Evolutionary conservation across 1,284 basidiomycete species (phyloP).

Genomic region (Malassezia dermatis): DNA sequence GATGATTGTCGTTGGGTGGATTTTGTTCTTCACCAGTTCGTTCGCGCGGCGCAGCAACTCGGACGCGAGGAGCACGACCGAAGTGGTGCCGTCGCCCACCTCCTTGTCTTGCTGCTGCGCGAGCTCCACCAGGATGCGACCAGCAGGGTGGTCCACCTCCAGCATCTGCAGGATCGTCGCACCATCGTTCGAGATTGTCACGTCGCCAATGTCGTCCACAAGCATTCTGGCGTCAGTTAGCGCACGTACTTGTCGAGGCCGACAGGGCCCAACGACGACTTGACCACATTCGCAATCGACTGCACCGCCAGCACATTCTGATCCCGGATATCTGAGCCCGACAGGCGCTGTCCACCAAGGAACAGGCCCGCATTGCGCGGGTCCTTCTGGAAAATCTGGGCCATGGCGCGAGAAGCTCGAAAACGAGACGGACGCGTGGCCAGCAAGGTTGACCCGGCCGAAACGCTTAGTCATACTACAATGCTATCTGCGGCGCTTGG

Average conservation of each 20-base stretch:
- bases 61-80: slow-evolving; percentile 92
- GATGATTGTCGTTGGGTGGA: slow-evolving; percentile 98
- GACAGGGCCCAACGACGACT: slow-evolving; percentile 88
- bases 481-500: background rate
- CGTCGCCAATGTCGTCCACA: slow-evolving; percentile 98
- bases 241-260: slow-evolving; percentile 50
- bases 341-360: slow-evolving; percentile 82
- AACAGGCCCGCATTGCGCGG: slow-evolving; percentile 53
- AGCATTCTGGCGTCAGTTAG: slow-evolving; percentile 55
- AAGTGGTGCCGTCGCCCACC: slow-evolving; percentile 97
- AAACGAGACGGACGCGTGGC: background rate
- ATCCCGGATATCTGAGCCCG: slow-evolving; percentile 89
- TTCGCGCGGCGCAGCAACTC: slow-evolving; percentile 91
- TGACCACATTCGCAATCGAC: slow-evolving; percentile 93
- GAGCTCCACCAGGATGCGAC: slow-evolving; percentile 87
- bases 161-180: slow-evolving; percentile 90
- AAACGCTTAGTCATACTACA: background rate
- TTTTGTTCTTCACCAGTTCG: slow-evolving; percentile 94
- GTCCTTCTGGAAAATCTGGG: slow-evolving; percentile 45
- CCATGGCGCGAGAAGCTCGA: slow-evolving; percentile 26
- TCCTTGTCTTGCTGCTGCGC: slow-evolving; percentile 99
- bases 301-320: slow-evolving; percentile 86
- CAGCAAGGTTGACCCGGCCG: slow-evolving; percentile 9
- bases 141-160: slow-evolving; percentile 83
- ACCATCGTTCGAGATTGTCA: slow-evolving; percentile 98